Evolutionary conservation across 306 rosid species (phyloP).

Genomic region (Lagenaria siceraria): DNA sequence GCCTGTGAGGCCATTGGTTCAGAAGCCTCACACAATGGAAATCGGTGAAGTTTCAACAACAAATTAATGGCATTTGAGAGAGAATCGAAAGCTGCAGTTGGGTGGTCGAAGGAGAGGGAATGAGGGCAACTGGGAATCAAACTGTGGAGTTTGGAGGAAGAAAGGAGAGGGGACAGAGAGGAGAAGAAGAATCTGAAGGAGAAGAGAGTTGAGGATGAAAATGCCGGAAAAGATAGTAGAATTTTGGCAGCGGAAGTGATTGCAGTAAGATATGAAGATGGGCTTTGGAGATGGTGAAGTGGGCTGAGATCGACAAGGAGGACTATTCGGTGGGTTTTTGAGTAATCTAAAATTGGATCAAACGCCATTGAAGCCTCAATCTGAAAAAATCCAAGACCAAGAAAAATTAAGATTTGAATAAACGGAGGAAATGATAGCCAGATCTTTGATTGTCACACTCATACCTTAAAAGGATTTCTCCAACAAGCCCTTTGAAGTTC

Average conservation of each 20-base stretch:
- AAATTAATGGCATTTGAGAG: background rate
- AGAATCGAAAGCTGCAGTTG: background rate
- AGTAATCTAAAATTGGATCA: background rate
- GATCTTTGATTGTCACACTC: background rate
- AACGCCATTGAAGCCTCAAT: constrained; percentile 50
- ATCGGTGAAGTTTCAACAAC: background rate
- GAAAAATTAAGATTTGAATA: background rate
- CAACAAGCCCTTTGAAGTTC: constrained; percentile 83
- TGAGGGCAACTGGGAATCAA: background rate
- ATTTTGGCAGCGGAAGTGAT: background rate
- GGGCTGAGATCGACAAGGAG: background rate
- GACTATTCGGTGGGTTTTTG: background rate
- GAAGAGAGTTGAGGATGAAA: background rate
- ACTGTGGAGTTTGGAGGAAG: background rate
- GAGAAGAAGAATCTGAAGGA: background rate
- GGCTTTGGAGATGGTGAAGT: background rate
- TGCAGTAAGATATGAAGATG: background rate
- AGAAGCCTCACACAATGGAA: background rate
- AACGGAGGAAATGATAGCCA: background rate
- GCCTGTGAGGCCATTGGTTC: background rate
- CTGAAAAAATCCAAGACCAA: constrained; percentile 27
- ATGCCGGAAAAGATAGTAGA: background rate
- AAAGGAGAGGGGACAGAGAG: background rate
- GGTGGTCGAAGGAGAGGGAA: background rate
- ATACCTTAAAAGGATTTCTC: constrained; percentile 84